Conservation (phyloP, 306 rosid species). For the Macrotyloma uniflorum region DNA sequence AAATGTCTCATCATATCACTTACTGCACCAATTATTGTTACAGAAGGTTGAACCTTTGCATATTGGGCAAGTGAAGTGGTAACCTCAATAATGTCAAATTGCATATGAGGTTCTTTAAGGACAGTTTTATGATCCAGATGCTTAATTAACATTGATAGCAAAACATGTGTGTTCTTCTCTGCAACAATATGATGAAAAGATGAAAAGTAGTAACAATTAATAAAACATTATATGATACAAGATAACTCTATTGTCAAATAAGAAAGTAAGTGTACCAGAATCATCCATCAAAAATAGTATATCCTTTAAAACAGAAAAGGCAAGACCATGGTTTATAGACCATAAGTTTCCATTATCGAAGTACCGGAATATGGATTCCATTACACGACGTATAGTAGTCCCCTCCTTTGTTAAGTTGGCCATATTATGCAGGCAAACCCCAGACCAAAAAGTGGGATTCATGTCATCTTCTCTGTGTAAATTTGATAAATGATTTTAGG, state of each 20-base stretch:
- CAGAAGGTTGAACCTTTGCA: conserved; percentile 77
- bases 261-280: conserved; percentile 58
- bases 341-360: conserved; percentile 75
- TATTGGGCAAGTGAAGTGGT: conserved; percentile 72
- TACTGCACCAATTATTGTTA: conserved; percentile 67
- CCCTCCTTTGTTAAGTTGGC: conserved; percentile 94
- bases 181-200: conserved; percentile 37
- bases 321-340: conserved; percentile 76
- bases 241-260: conserved; percentile 25
- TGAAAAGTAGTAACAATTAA: not conserved
- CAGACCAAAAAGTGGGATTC: conserved; percentile 85
- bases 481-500: conserved; percentile 38
- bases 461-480: conserved; percentile 74
- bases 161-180: conserved; percentile 84
- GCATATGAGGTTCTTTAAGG: conserved; percentile 77
- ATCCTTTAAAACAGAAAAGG: conserved; percentile 74
- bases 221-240: conserved; percentile 25
- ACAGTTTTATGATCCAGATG: conserved; percentile 90
- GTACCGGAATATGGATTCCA: conserved; percentile 87
- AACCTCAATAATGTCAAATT: conserved; percentile 82
- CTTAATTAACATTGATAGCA: conserved; percentile 79
- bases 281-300: conserved; percentile 77
- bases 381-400: conserved; percentile 82
- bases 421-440: conserved; percentile 89
- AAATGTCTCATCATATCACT: conserved; percentile 92